These are phyloP conservation scores for Urochloa ruziziensis DNA, from an alignment of 176 grass and related monocot species.

Conservation along the genomic window DNA sequence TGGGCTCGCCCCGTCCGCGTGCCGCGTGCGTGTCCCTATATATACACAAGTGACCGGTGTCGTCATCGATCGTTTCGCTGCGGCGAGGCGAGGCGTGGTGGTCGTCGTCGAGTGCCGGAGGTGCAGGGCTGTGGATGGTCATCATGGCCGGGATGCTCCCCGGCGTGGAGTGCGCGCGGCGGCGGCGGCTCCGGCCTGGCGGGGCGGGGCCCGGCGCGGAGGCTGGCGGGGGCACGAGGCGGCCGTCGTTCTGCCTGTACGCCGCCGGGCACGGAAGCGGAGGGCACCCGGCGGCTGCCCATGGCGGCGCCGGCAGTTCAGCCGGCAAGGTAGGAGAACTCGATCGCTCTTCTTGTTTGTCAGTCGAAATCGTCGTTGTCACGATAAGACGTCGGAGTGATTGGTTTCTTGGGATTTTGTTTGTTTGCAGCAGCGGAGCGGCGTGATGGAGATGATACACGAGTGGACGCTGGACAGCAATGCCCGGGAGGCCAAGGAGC, in stretches of 20 bases:
- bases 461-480: slow-evolving; percentile 62
- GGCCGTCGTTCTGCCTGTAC: slow-evolving; percentile 57
- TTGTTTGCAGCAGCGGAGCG: slow-evolving; percentile 47
- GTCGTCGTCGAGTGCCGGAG: background rate
- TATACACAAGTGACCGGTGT: background rate
- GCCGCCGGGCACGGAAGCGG: slow-evolving; percentile 27
- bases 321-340: slow-evolving; percentile 19
- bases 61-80: background rate
- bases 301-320: slow-evolving; percentile 6
- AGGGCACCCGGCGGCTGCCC: background rate
- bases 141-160: slow-evolving; percentile 88
- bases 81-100: background rate
- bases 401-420: background rate
- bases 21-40: background rate
- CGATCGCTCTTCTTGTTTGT: background rate
- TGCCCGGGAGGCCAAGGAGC: slow-evolving; percentile 81
- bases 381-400: too few species aligned
- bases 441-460: slow-evolving; percentile 46
- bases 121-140: background rate
- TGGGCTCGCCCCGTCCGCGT: slow-evolving; percentile 2
- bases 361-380: too few species aligned
- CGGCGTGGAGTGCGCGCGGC: slow-evolving; percentile 70
- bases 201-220: background rate
- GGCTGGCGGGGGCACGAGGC: slow-evolving; percentile 13
- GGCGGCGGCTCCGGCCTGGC: slow-evolving; percentile 52